Evolutionary conservation across 2,329 filamentous ascomycete genomes (phyloP).

Genomic region (Penicillium sp.): DNA sequence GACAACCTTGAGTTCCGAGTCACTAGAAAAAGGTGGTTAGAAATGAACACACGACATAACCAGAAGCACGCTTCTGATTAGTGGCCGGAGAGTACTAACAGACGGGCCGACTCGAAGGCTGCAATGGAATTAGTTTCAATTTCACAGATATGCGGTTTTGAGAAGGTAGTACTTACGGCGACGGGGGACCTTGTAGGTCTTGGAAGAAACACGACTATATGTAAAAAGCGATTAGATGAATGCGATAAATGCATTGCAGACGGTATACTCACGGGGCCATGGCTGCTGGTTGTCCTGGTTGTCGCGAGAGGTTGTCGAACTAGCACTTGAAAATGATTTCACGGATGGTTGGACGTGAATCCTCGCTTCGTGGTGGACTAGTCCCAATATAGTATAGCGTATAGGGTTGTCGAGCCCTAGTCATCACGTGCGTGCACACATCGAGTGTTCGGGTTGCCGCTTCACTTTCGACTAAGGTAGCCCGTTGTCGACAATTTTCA

Average conservation of each 20-base stretch:
- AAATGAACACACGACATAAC: constrained; percentile 81
- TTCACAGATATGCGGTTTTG: constrained; percentile 7
- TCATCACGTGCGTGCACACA: background rate
- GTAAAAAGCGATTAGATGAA: constrained; percentile 27
- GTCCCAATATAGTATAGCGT: constrained; percentile 11
- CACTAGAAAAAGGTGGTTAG: constrained; percentile 75
- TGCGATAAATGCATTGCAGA: constrained; percentile 35
- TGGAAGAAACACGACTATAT: constrained; percentile 74
- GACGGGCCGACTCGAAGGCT: constrained; percentile 98
- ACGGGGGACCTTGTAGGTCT: constrained; percentile 99
- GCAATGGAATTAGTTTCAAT: constrained; percentile 38
- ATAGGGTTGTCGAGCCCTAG: constrained; percentile 11
- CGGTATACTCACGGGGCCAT: constrained; percentile 44
- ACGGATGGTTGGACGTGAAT: constrained; percentile 16
- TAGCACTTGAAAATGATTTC: constrained; percentile 23
- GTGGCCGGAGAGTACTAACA: constrained; percentile 95
- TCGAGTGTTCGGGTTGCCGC: constrained; percentile 5
- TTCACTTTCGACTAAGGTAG: constrained; percentile 16
- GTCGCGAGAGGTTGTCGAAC: constrained; percentile 37
- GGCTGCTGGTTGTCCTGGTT: constrained; percentile 39
- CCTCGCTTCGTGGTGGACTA: constrained; percentile 11
- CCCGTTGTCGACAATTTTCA: constrained; percentile 38
- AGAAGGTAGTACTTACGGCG: constrained; percentile 58
- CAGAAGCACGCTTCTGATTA: constrained; percentile 97
- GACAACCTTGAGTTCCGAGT: constrained; percentile 99